A percentile compares a stretch with the other conserved stretches of the same genome.
Evolutionary conservation across 306 rosid genomes (phyloP).

Genomic region (Vicia faba): DNA sequence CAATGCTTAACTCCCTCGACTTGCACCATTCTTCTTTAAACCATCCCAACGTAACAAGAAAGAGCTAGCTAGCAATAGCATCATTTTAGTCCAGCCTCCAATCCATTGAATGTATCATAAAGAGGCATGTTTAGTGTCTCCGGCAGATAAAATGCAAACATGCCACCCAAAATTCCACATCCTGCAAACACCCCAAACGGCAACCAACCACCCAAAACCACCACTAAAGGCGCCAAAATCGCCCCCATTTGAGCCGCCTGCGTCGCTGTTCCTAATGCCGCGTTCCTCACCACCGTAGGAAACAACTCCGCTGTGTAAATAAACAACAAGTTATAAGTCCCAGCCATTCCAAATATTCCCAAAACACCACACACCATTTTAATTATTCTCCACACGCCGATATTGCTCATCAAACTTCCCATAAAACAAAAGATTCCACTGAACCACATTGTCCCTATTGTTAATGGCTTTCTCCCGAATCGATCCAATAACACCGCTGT

Average conservation of each 20-base stretch:
- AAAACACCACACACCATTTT: slow-evolving; percentile 71
- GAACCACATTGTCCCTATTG: slow-evolving; percentile 76
- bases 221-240: slow-evolving; percentile 79
- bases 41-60: not conserved
- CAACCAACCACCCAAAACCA: slow-evolving; percentile 68
- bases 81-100: slow-evolving; percentile 45
- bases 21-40: not conserved
- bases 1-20: not conserved
- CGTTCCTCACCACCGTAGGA: slow-evolving; percentile 89
- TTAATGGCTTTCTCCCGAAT: slow-evolving; percentile 62
- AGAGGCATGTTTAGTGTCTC: slow-evolving; percentile 81
- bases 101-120: slow-evolving; percentile 75
- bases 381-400: slow-evolving; percentile 56
- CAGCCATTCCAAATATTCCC: slow-evolving; percentile 92
- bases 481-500: slow-evolving; percentile 68
- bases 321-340: slow-evolving; percentile 77
- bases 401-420: slow-evolving; percentile 49
- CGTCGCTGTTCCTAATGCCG: slow-evolving; percentile 67
- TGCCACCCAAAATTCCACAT: slow-evolving; percentile 73
- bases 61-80: not conserved
- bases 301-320: slow-evolving; percentile 82
- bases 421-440: slow-evolving; percentile 71
- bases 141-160: slow-evolving; percentile 72
- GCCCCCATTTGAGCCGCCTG: slow-evolving; percentile 94
- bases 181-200: slow-evolving; percentile 70